These are phyloP conservation scores for Xylaria sp. DNA, from an alignment of 2,329 filamentous ascomycete genomes.

Conservation along the genomic window DNA sequence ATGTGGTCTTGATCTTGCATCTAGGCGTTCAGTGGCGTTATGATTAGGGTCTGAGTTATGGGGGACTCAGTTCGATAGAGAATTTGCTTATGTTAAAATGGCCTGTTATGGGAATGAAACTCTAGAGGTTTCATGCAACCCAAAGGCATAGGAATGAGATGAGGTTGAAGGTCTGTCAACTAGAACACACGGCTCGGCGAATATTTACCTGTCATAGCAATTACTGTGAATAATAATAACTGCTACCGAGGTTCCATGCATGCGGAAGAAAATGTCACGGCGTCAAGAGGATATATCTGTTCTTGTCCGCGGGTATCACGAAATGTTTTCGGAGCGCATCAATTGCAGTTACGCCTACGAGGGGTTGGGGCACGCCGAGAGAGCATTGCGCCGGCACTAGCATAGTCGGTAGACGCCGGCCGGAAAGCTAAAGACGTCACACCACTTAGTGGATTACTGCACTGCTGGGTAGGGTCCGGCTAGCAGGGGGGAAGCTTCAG, in stretches of 20 bases:
- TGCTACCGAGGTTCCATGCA: slow-evolving; percentile 27
- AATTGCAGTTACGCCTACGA: neutral
- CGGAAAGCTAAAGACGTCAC: slow-evolving; percentile 28
- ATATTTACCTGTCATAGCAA: slow-evolving; percentile 11
- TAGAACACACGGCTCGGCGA: neutral
- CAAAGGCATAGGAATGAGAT: slow-evolving; percentile 17
- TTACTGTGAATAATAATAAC: slow-evolving; percentile 10
- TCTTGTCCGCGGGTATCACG: slow-evolving; percentile 24
- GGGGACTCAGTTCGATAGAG: slow-evolving; percentile 20
- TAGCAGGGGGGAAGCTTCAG: slow-evolving; percentile 21
- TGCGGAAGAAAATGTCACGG: slow-evolving; percentile 31
- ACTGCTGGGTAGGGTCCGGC: no score
- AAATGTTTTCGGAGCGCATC: slow-evolving; percentile 33
- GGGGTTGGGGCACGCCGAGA: slow-evolving; percentile 17
- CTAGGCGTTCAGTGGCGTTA: slow-evolving; percentile 32
- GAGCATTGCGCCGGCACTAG: slow-evolving; percentile 1
- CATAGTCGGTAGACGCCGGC: slow-evolving; percentile 24
- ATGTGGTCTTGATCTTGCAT: slow-evolving; percentile 20
- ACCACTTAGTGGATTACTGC: slow-evolving; percentile 8
- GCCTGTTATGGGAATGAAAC: neutral
- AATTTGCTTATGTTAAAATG: slow-evolving; percentile 13
- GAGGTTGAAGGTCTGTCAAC: slow-evolving; percentile 19
- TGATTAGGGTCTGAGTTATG: neutral
- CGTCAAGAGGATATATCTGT: neutral
- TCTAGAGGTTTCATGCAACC: neutral